Base-by-base conservation (phyloP, 805 yeast genomes). In the Candida sonorensis region DNA sequence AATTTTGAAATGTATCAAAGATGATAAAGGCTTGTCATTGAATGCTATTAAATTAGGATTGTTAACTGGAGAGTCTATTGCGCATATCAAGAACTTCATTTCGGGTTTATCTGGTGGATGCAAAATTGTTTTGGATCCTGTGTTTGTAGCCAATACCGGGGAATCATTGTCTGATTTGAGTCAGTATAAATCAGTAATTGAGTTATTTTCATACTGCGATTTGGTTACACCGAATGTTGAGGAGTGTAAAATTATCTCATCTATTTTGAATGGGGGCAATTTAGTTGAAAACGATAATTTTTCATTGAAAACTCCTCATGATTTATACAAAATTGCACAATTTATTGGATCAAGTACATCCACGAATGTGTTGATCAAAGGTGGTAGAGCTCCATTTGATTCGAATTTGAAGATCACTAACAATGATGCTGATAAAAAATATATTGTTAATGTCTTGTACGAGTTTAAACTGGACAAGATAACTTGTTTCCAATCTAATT, bases 41-140 rank as follows among this genome's bases (percentile, higher is more conserved):
- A 69, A 78, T 59, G 87, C 72, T 4, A 67, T 86, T 45, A 86
- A 86, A 53, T 80, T 88, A 1, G 95, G 95, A 0, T 69, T 86
- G 76, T 66, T 81, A 20, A 74, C 79, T 1, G 45, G 47, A 2
- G 76, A 67, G 23, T 72, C 83, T 0, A 64, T 79, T 4, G 55
- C 57, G 4, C 38, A 45, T 2, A 31, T 40, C 13, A 19, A n/a
- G 3, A 10, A 29, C 11, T 44, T 43, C 22, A 15, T 33, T 42
- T 23, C 39, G 27, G 11, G 23, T 27, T 9, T 23, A 13, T 7
- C 13, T n/a, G 26, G 23, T 2, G 26, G 23, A 5, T 14, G 35
- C 9, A 34, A 36, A 3, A 36, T 84, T 19, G 77, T 85, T 2
- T 64, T 86, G 23, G 95, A 86, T 51, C 95, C 96, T 0, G 95